phyloP scores from a whole-genome alignment of 2,329 filamentous ascomycete species.

The Aspergillus glaucus region DNA sequence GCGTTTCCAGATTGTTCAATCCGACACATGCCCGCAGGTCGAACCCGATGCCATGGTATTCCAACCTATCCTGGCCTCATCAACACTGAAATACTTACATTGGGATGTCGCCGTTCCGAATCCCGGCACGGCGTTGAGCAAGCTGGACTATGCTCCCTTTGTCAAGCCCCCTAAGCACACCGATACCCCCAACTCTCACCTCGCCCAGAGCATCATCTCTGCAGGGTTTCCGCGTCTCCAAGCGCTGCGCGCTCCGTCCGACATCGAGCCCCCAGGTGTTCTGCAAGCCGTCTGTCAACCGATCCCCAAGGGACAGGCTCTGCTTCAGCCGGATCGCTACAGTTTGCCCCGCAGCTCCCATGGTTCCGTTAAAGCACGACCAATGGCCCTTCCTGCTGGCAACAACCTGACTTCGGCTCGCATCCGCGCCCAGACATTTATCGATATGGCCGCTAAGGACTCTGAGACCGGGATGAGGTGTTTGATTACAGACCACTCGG shows the following conservation, averaged over 20 bases:
- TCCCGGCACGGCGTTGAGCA: conserved; percentile 29
- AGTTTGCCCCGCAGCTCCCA: conserved; percentile 38
- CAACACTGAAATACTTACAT: conserved; percentile 47
- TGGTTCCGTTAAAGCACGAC: conserved; percentile 35
- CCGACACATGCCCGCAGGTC: conserved; percentile 41
- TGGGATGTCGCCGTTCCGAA: conserved; percentile 48
- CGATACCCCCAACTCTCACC: conserved; percentile 37
- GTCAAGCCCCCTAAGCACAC: conserved; percentile 25
- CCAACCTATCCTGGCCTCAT: conserved; percentile 45
- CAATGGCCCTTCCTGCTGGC: conserved; percentile 35
- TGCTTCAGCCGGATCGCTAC: conserved; percentile 36
- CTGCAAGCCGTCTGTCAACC: conserved; percentile 40
- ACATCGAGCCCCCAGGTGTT: conserved; percentile 38
- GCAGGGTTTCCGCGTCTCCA: conserved; percentile 37
- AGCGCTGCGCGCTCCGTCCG: conserved; percentile 38
- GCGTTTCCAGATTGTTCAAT: conserved; percentile 49
- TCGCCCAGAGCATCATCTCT: conserved; percentile 39
- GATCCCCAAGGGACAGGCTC: conserved; percentile 30
- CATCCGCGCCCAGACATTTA: conserved; percentile 41
- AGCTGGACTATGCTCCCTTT: conserved; percentile 34
- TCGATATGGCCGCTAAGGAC: conserved; percentile 38
- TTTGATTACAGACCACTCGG: conserved; percentile 37
- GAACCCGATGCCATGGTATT: conserved; percentile 38
- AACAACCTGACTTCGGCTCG: conserved; percentile 41
- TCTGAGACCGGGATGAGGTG: conserved; percentile 35